Percentiles rank a stretch among this genome's conserved stretches.
These are phyloP conservation scores for Stylonectria norvegica DNA, from an alignment of 2,329 filamentous ascomycete species.

Conservation along the genomic window DNA sequence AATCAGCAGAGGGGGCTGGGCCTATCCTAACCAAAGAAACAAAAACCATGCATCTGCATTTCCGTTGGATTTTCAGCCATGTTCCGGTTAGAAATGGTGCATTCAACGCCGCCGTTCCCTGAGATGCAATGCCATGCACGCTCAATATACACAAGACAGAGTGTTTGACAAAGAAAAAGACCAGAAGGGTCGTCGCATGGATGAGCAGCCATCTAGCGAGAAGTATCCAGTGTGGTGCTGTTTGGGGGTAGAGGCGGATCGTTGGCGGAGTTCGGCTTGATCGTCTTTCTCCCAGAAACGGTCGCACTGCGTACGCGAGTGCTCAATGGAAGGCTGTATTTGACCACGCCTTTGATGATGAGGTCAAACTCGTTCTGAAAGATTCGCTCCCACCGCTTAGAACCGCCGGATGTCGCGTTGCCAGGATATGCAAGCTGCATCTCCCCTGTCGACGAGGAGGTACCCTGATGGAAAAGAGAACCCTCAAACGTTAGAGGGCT, in stretches of 20 bases:
- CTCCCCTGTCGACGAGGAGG: constrained; percentile 73
- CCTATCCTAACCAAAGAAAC: constrained; percentile 29
- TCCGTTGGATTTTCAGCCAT: constrained; percentile 29
- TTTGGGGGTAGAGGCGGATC: constrained; percentile 66
- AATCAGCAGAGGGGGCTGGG: constrained; percentile 13
- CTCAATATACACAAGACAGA: constrained; percentile 32
- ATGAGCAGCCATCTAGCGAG: constrained; percentile 16
- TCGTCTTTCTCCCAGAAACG: constrained; percentile 56
- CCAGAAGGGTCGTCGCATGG: constrained; percentile 16
- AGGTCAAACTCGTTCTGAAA: constrained; percentile 90
- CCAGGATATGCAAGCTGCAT: constrained; percentile 79
- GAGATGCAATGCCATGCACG: constrained; percentile 36
- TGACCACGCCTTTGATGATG: constrained; percentile 85
- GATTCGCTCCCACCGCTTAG: constrained; percentile 84
- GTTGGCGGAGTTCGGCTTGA: constrained; percentile 61
- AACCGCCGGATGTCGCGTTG: constrained; percentile 83
- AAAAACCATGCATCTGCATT: constrained; percentile 21
- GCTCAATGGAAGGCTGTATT: constrained; percentile 68
- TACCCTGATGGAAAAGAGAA: constrained; percentile 74
- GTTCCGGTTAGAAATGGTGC: constrained; percentile 28
- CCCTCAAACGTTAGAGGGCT: constrained; percentile 86
- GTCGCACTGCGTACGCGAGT: constrained; percentile 57
- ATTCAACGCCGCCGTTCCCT: constrained; percentile 35
- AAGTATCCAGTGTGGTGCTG: constrained; percentile 54
- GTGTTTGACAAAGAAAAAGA: constrained; percentile 24